Evolutionary conservation across 441 rosid genomes (phyloP).

Genomic region (Metrosideros polymorpha): DNA sequence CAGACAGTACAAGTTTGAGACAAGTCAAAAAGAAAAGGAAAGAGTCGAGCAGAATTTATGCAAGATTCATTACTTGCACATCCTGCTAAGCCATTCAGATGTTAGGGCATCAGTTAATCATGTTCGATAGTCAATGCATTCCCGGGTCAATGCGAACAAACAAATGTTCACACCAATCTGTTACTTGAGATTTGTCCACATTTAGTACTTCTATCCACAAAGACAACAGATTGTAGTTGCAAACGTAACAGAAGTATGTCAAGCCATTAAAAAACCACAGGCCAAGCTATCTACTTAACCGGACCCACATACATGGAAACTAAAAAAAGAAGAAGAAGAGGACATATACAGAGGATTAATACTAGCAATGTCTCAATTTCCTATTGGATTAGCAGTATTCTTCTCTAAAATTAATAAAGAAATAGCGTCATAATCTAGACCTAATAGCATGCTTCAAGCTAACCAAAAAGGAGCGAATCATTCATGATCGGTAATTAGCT

Average conservation of each 20-base stretch:
- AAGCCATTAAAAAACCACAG: background rate
- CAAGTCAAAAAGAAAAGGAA: background rate
- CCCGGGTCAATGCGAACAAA: background rate
- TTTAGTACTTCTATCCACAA: background rate
- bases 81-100: background rate
- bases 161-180: background rate
- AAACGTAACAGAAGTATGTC: background rate
- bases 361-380: background rate
- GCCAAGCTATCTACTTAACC: background rate
- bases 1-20: background rate
- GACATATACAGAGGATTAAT: background rate
- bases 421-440: background rate
- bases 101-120: background rate
- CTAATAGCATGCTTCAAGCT: background rate
- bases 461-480: background rate
- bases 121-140: background rate
- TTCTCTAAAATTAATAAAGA: background rate
- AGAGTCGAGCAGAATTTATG: background rate
- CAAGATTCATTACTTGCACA: background rate
- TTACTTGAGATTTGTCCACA: background rate
- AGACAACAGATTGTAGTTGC: background rate
- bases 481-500: slow-evolving; percentile 3
- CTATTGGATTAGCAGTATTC: background rate
- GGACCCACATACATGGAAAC: background rate
- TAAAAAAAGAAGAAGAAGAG: background rate